These are phyloP conservation scores for Ulota crispa DNA, from an alignment of 225 moss, liverwort and hornwort genomes.

Conservation along the genomic window DNA sequence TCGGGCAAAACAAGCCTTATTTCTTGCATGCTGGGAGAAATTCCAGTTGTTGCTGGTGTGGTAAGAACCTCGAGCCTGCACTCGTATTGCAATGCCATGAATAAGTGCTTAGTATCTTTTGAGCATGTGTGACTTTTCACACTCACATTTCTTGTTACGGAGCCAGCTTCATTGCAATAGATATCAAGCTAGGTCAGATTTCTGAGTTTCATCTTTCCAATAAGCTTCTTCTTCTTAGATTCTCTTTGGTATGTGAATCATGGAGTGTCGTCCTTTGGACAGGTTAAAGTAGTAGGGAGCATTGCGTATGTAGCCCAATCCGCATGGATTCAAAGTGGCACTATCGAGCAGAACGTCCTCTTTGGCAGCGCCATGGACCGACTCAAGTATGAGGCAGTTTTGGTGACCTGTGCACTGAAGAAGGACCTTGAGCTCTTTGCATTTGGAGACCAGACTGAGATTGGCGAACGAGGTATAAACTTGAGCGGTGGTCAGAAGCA, in stretches of 20 bases:
- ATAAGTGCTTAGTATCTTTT: background rate
- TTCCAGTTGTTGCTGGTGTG: constrained; percentile 51
- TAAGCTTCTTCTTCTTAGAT: background rate
- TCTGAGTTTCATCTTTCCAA: background rate
- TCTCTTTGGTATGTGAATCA: background rate
- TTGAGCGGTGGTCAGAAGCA: constrained; percentile 73
- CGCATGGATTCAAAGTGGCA: constrained; percentile 73
- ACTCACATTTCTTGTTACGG: background rate
- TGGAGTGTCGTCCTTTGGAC: background rate
- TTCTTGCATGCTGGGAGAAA: constrained; percentile 59
- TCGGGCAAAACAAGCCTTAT: constrained; percentile 70
- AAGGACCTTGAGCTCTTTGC: constrained; percentile 63
- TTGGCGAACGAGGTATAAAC: constrained; percentile 69
- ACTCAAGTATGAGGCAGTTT: constrained; percentile 41
- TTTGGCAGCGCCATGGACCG: constrained; percentile 59
- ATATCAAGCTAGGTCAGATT: background rate
- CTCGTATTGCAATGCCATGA: background rate
- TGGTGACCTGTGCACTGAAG: constrained; percentile 47
- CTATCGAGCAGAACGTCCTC: constrained; percentile 62
- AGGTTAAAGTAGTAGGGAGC: constrained; percentile 55
- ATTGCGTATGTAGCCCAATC: constrained; percentile 64
- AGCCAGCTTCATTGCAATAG: background rate
- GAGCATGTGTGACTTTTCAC: background rate
- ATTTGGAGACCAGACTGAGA: constrained; percentile 63
- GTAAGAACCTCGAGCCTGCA: constrained; percentile 28